These are phyloP conservation scores for Rhypophila decipiens DNA, from an alignment of 495 filamentous ascomycete species.

Conservation along the genomic window DNA sequence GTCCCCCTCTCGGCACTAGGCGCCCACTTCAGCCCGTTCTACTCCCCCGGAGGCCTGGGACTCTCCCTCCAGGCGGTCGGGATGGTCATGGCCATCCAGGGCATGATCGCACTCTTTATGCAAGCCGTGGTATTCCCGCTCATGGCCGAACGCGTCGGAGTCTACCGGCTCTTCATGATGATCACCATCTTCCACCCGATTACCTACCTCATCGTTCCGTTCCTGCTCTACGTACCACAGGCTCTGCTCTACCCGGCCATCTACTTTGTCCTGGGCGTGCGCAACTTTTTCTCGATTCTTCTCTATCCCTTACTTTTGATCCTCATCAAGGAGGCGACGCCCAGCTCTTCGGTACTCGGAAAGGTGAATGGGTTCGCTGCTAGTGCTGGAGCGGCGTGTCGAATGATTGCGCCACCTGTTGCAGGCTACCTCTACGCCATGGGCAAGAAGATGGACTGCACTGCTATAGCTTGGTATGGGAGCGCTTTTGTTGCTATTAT, in stretches of 20 bases:
- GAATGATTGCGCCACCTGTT: constrained; percentile 69
- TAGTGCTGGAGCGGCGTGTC: constrained; percentile 68
- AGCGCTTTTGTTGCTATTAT: constrained; percentile 62
- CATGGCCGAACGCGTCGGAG: constrained; percentile 62
- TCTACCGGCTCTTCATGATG: constrained; percentile 65
- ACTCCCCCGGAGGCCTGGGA: constrained; percentile 69
- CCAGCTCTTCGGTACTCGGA: constrained; percentile 58
- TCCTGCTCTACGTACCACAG: constrained; percentile 55
- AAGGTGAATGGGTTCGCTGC: constrained; percentile 79
- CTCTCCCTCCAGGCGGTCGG: constrained; percentile 67
- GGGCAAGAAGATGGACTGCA: constrained; percentile 60
- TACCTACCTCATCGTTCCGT: constrained; percentile 68
- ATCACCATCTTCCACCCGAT: constrained; percentile 72
- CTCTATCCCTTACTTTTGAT: constrained; percentile 75
- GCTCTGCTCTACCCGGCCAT: constrained; percentile 58
- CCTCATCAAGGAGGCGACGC: constrained; percentile 76
- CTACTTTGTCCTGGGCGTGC: constrained; percentile 62
- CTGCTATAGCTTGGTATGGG: constrained; percentile 72
- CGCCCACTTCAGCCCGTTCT: constrained; percentile 30
- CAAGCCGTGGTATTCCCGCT: constrained; percentile 72
- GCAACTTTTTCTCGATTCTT: constrained; percentile 71
- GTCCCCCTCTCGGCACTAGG: constrained; percentile 18
- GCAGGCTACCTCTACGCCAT: constrained; percentile 69
- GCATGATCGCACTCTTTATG: constrained; percentile 70
- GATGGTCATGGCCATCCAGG: constrained; percentile 73